Conservation (phyloP, 2,329 filamentous ascomycete genomes). For the Pezicula radicicola region DNA sequence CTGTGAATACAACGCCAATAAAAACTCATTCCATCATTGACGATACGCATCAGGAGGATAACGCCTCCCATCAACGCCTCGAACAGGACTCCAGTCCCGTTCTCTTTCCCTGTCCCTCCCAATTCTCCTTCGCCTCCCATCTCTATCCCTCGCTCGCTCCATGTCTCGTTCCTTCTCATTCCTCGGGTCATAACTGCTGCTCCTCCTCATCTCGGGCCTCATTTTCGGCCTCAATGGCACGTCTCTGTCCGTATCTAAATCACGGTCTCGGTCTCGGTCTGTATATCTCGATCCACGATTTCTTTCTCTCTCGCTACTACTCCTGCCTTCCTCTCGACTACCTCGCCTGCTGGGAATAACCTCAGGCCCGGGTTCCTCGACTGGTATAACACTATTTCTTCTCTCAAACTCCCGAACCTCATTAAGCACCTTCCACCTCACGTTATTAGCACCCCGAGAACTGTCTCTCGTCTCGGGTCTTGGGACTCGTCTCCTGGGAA, state of each 20-base stretch:
- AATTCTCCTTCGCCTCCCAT: conserved; percentile 6
- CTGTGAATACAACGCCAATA: neutral
- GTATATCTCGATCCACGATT: conserved; percentile 2
- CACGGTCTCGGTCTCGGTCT: conserved; percentile 7
- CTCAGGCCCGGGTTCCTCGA: conserved; percentile 10
- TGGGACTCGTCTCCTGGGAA: conserved; percentile 4
- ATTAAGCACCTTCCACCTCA: conserved; percentile 18
- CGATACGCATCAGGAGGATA: conserved; percentile 15
- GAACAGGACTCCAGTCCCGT: conserved; percentile 18
- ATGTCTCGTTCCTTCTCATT: conserved; percentile 12
- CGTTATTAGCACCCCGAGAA: conserved; percentile 9
- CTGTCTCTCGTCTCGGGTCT: conserved; percentile 1
- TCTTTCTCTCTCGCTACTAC: conserved; percentile 10
- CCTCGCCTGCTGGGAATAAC: conserved; percentile 3
- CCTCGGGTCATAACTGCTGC: conserved; percentile 5
- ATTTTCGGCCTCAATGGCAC: neutral
- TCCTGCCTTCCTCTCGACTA: conserved; percentile 8
- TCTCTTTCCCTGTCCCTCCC: conserved; percentile 12
- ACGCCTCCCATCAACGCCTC: conserved; percentile 26
- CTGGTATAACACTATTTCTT: neutral
- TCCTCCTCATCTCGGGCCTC: conserved; percentile 7
- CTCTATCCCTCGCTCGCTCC: conserved; percentile 4
- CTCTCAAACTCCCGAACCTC: conserved; percentile 12
- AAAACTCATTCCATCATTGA: neutral
- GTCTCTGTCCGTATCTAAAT: conserved; percentile 1